Evolutionary conservation across 1,139 yeast species (phyloP).

Genomic region (Kodamaea suecica): DNA sequence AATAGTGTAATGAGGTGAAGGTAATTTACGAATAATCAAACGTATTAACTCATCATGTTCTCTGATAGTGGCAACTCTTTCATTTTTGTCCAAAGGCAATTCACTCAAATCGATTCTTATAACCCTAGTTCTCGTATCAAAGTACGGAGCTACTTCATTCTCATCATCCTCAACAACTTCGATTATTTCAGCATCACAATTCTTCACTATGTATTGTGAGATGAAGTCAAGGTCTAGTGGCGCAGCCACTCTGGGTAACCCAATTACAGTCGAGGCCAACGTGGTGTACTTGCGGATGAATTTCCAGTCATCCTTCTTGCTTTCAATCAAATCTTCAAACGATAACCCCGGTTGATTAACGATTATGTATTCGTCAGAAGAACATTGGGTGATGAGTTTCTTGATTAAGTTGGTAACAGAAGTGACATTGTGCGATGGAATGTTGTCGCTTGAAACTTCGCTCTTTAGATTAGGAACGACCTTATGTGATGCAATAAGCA

Average conservation of each 20-base stretch:
- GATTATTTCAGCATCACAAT: constrained; percentile 49
- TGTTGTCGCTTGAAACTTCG: constrained; percentile 23
- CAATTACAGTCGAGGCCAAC: constrained; percentile 61
- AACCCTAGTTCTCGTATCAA: constrained; percentile 60
- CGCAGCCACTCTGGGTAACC: constrained; percentile 52
- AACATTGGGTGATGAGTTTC: constrained; percentile 55
- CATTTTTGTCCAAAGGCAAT: constrained; percentile 35
- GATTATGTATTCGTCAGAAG: constrained; percentile 66
- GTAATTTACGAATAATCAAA: constrained; percentile 56
- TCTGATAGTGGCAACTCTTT: constrained; percentile 21
- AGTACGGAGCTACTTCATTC: constrained; percentile 42
- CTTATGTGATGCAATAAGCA: constrained; percentile 42
- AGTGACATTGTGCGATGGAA: constrained; percentile 19
- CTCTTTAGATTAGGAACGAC: constrained; percentile 38
- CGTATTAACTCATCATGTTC: constrained; percentile 53
- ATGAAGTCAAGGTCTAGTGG: constrained; percentile 48
- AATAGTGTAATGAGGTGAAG: constrained; percentile 61
- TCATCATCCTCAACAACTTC: constrained; percentile 38
- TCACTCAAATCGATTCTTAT: constrained; percentile 53
- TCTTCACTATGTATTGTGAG: constrained; percentile 38
- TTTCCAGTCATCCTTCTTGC: constrained; percentile 44
- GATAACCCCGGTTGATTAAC: constrained; percentile 69
- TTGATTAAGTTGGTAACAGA: constrained; percentile 45
- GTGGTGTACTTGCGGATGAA: constrained; percentile 53
- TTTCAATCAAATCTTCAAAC: constrained; percentile 51